Percentiles rank a stretch among this genome's conserved stretches.
Conservation (phyloP, 345 rosid species). For the Tarenaya hassleriana region DNA sequence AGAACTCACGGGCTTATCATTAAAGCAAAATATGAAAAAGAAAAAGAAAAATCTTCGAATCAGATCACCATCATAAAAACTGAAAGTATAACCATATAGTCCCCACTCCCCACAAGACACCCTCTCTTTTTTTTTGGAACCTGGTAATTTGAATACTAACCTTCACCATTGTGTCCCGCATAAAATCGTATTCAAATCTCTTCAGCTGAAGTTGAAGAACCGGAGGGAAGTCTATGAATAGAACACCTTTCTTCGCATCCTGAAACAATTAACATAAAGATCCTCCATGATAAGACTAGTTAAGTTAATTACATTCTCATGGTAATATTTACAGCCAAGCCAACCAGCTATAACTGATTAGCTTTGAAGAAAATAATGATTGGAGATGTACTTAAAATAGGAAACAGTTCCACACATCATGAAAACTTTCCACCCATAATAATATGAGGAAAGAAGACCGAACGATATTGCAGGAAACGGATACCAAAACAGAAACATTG, state of each 20-base stretch:
- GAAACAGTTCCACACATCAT: not conserved
- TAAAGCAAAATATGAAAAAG: not conserved
- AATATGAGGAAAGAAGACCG: conserved; percentile 3
- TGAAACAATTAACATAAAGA: conserved; percentile 29
- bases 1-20: conserved; percentile 13
- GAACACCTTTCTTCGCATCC: conserved; percentile 95
- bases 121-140: conserved; percentile 15
- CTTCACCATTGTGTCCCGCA: conserved; percentile 95
- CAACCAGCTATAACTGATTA: conserved; percentile 5
- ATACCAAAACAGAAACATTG: conserved; percentile 10
- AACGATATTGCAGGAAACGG: conserved; percentile 12
- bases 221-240: conserved; percentile 89
- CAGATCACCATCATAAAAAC: conserved; percentile 11
- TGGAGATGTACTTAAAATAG: not conserved
- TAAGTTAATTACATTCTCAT: conserved; percentile 6
- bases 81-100: conserved; percentile 9
- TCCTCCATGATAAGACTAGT: conserved; percentile 13
- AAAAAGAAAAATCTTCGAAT: not conserved
- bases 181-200: conserved; percentile 91
- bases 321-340: not conserved
- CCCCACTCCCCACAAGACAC: conserved; percentile 13
- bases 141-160: conserved; percentile 36
- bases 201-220: conserved; percentile 97
- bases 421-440: conserved; percentile 3
- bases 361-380: conserved; percentile 7